Evolutionary conservation across 495 filamentous ascomycete species (phyloP), one percentile per base, ranked within the genome.

Genomic region (Tuber melanosporum): DNA sequence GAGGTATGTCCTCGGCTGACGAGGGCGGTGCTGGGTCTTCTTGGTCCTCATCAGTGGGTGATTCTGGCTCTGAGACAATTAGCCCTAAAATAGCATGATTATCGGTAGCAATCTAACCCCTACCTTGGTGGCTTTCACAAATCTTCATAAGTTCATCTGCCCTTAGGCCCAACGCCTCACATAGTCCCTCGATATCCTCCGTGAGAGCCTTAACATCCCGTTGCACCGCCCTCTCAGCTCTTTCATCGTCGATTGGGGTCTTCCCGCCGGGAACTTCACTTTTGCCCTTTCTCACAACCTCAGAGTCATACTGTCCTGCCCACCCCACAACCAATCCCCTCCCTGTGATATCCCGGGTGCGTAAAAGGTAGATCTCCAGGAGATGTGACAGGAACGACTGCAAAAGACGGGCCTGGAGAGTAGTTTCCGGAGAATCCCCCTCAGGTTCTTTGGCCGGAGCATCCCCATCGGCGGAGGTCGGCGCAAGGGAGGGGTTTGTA

Each of bases 301-400:
- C 70, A 36, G 80, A 78, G 42, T 83, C 81, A 26, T 83, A 85
- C 74, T 93, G 86, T n/a, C 89, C 88, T 26, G 92, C 88, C 93
- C 90, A 92, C 12, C 89, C 89, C 88, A 97, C 81, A 81, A 92
- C 91, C 82, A 89, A 74, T 86, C 90, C 84, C 89, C 90, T 76
- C 83, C 89, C 82, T 86, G 88, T 5, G 84, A 83, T 22, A 89
- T 84, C 45, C 32, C 75, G 73, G 26, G 81, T 82, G 32, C 89
- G 83, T 32, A 83, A 77, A n/a, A 94, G 86, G 79, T 95, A 98
- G 10, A 90, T 89, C 83, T 97, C 95, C 26, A 97, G 82, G 22
- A 97, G 84, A 82, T 95, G 94, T 0, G 94, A 91, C 41, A 95
- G 85, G 80, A 97, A 97, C 71, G 94, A 92, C 79, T 97, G 92